Evolutionary conservation across 1,139 yeast species (phyloP).

Genomic region (Kurtzmaniella quercitrusa): DNA sequence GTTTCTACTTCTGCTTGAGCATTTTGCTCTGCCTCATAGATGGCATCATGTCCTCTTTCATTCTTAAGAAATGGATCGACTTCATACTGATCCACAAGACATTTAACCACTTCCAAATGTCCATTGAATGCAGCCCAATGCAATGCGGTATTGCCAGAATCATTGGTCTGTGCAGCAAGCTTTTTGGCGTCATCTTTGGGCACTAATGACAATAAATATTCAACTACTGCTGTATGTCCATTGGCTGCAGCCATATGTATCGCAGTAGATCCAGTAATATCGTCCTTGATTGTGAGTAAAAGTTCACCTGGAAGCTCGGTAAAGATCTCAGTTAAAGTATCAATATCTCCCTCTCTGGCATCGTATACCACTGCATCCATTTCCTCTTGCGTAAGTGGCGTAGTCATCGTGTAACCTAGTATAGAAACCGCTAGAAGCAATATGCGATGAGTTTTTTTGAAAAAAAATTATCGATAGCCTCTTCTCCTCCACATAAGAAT

Average conservation of each 20-base stretch:
- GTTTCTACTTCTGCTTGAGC: slow-evolving; percentile 62
- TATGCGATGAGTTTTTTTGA: not conserved
- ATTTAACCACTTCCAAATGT: slow-evolving; percentile 64
- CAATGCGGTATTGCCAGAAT: slow-evolving; percentile 84
- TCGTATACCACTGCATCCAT: slow-evolving; percentile 77
- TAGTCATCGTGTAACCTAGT: not conserved
- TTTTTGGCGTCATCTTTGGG: slow-evolving; percentile 38
- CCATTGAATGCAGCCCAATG: slow-evolving; percentile 97
- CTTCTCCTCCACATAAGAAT: slow-evolving; percentile 1
- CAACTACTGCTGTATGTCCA: slow-evolving; percentile 73
- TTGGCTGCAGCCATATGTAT: slow-evolving; percentile 95
- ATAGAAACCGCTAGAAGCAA: not conserved
- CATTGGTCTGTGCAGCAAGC: slow-evolving; percentile 58
- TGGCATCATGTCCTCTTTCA: slow-evolving; percentile 72
- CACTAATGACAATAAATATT: slow-evolving; percentile 53
- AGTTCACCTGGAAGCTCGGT: slow-evolving; percentile 52
- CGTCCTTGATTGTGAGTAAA: slow-evolving; percentile 55
- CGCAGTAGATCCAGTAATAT: slow-evolving; percentile 65
- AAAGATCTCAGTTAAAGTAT: slow-evolving; percentile 64
- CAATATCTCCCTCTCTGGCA: slow-evolving; percentile 84
- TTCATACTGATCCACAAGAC: slow-evolving; percentile 64
- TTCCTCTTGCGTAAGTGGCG: slow-evolving; percentile 58
- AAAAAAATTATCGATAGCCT: not conserved
- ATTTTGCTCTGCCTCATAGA: slow-evolving; percentile 83
- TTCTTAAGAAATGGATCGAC: slow-evolving; percentile 84